Conservation (phyloP, 2,329 filamentous ascomycete genomes). For the Cladophialophora bantiana region DNA sequence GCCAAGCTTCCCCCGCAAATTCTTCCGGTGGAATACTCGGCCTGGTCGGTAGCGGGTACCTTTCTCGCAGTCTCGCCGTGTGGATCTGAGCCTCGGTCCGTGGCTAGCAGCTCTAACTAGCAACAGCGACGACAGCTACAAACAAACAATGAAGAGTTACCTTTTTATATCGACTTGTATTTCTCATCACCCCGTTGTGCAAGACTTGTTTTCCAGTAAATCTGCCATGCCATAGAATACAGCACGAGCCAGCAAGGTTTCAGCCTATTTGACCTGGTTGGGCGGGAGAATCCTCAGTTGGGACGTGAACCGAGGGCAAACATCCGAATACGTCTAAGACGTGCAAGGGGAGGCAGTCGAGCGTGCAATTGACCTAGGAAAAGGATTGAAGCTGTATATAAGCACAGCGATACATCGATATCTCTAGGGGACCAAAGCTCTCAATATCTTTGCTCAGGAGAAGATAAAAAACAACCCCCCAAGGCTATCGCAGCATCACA, state of each 20-base stretch:
- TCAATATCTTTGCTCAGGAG: not conserved
- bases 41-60: too few species aligned
- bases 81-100: not conserved
- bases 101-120: not conserved
- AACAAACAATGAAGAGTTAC: not conserved
- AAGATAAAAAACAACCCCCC: not conserved
- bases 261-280: not conserved
- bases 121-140: not conserved
- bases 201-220: not conserved
- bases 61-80: too few species aligned
- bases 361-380: not conserved
- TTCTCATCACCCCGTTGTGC: not conserved
- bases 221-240: not conserved
- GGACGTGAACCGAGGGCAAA: slow-evolving; percentile 9
- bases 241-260: slow-evolving; percentile 1
- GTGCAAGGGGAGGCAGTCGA: not conserved
- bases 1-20: not conserved
- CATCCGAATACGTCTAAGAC: not conserved
- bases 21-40: not conserved
- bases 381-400: not conserved
- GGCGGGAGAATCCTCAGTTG: not conserved
- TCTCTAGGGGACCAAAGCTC: not conserved
- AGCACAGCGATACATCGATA: not conserved
- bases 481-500: not conserved
- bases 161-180: not conserved